phyloP scores from a whole-genome alignment of 2,329 filamentous ascomycete species.

The Ilyonectria mors-panacis region DNA sequence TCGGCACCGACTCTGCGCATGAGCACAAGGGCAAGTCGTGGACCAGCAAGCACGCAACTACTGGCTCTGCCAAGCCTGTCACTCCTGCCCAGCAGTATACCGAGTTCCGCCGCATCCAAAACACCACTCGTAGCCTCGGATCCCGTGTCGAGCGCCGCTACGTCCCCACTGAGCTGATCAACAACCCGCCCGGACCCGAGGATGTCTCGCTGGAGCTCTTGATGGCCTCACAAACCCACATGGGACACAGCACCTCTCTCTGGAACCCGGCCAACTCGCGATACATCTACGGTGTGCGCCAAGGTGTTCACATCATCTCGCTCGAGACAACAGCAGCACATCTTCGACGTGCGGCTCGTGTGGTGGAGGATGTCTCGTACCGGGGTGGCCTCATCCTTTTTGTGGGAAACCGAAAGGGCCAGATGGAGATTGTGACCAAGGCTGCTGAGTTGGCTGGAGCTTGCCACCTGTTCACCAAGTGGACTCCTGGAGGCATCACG shows the following conservation, averaged over 20 bases:
- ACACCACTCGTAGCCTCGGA: slow-evolving; percentile 64
- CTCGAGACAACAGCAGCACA: slow-evolving; percentile 91
- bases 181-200: slow-evolving; percentile 80
- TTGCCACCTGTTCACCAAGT: slow-evolving; percentile 92
- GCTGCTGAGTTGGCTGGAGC: slow-evolving; percentile 84
- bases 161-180: slow-evolving; percentile 75
- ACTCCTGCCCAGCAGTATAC: slow-evolving; percentile 58
- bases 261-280: slow-evolving; percentile 96
- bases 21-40: slow-evolving; percentile 53
- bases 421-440: slow-evolving; percentile 84
- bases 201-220: slow-evolving; percentile 93
- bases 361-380: slow-evolving; percentile 89
- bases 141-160: slow-evolving; percentile 70
- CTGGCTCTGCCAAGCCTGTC: slow-evolving; percentile 54
- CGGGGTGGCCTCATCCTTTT: slow-evolving; percentile 90
- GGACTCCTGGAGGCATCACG: slow-evolving; percentile 92
- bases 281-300: slow-evolving; percentile 92
- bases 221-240: slow-evolving; percentile 87
- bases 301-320: slow-evolving; percentile 93
- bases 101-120: slow-evolving; percentile 56
- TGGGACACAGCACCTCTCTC: slow-evolving; percentile 90
- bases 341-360: slow-evolving; percentile 91
- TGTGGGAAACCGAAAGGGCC: slow-evolving; percentile 87
- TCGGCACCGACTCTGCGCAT: slow-evolving; percentile 53
- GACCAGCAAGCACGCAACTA: slow-evolving; percentile 51